Percentiles rank a stretch among this genome's conserved stretches.
These are phyloP conservation scores for Stenocarpella maydis DNA, from an alignment of 2,329 filamentous ascomycete genomes.

Conservation along the genomic window DNA sequence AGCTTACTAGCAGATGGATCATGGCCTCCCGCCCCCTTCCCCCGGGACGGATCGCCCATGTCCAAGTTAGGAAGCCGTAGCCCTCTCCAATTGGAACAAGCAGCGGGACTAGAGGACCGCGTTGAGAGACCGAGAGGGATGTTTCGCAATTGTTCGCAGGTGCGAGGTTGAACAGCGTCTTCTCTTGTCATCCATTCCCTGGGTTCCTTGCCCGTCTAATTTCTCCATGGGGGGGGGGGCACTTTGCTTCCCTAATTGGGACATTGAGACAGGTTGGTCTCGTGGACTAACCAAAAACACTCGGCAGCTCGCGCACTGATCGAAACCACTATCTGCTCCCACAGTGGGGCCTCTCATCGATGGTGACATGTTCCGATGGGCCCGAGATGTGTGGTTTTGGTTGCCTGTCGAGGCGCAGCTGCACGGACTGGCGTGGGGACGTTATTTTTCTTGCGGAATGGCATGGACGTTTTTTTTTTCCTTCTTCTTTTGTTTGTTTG, in stretches of 20 bases:
- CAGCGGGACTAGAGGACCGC: neutral
- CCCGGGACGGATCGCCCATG: constrained; percentile 3
- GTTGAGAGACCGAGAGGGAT: neutral
- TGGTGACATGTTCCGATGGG: neutral
- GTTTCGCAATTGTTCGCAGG: neutral
- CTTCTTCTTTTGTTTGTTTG: neutral
- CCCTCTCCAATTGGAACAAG: neutral
- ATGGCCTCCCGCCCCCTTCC: neutral
- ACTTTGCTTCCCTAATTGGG: neutral
- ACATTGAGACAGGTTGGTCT: neutral
- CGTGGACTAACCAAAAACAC: neutral
- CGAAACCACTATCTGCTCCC: neutral
- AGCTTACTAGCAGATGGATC: neutral
- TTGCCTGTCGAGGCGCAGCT: neutral
- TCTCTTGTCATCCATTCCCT: neutral
- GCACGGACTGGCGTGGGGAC: constrained; percentile 3
- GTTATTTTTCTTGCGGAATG: neutral
- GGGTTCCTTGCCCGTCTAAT: neutral
- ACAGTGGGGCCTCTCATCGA: neutral
- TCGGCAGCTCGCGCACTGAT: neutral
- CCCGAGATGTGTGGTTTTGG: neutral
- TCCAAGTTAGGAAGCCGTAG: neutral
- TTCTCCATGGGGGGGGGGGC: neutral
- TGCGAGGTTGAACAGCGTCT: neutral
- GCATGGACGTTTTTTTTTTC: neutral